phyloP scores from a whole-genome alignment of 305 asterid species.

The Lippia alba region DNA sequence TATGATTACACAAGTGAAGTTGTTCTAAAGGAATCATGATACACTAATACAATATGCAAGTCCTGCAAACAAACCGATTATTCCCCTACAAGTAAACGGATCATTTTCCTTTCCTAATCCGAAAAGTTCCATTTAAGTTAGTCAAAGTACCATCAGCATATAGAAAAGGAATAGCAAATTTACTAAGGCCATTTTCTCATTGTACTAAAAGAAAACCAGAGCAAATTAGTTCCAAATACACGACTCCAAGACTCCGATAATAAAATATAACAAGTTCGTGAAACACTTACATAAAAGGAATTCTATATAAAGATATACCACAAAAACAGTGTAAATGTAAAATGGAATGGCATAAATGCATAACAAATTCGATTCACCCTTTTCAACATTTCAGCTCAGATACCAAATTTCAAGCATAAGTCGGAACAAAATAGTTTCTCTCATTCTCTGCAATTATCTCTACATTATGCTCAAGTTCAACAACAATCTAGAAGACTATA shows the following conservation, averaged over 20 bases:
- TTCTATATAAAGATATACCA: constrained; percentile 3
- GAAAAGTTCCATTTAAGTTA: too few relatives aligned
- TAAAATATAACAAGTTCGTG: background rate
- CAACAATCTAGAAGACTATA: constrained; percentile 3
- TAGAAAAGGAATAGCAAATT: too few relatives aligned
- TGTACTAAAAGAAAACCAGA: background rate
- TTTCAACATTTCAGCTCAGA: constrained; percentile 3
- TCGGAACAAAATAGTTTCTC: background rate
- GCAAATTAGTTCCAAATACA: background rate
- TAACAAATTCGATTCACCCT: background rate
- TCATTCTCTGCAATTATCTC: background rate
- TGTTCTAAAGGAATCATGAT: too few relatives aligned
- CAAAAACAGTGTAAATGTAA: background rate
- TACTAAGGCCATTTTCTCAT: background rate
- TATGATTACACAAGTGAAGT: background rate
- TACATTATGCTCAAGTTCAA: background rate
- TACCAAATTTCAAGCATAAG: background rate
- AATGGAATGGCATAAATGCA: background rate
- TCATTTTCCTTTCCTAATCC: too few relatives aligned
- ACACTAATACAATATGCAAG: too few relatives aligned
- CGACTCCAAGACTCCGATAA: background rate
- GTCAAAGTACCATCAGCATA: too few relatives aligned
- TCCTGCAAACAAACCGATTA: too few relatives aligned
- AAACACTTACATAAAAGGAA: background rate
- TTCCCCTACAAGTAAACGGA: too few relatives aligned